These are phyloP conservation scores for Ceratocystis papillata DNA, from an alignment of 2,329 filamentous ascomycete genomes.

Conservation along the genomic window DNA sequence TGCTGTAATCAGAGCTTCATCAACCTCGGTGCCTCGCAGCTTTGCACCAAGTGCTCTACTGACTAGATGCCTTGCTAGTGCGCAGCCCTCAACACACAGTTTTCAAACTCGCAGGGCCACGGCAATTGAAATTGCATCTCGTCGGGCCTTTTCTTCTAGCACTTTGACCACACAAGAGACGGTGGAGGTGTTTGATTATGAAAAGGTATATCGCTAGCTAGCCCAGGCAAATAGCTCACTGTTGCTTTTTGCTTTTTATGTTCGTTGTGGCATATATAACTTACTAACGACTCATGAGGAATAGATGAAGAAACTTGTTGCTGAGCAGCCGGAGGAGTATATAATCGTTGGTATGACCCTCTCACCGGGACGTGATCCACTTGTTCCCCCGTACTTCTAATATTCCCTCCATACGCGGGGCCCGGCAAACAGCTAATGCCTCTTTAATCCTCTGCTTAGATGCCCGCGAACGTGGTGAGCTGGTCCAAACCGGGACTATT, in stretches of 20 bases:
- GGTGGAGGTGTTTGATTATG: constrained; percentile 22
- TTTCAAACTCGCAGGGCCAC: background rate
- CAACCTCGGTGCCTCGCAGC: background rate
- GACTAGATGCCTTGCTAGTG: background rate
- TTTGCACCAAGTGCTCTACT: background rate
- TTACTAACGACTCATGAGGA: background rate
- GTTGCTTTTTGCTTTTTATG: no score
- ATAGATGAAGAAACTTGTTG: constrained; percentile 19
- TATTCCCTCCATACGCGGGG: background rate
- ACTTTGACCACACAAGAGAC: background rate
- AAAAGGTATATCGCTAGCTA: constrained; percentile 12
- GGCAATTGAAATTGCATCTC: background rate
- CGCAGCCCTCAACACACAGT: background rate
- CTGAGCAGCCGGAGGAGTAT: constrained; percentile 20
- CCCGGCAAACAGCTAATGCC: background rate
- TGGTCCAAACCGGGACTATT: constrained; percentile 56
- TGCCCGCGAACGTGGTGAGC: constrained; percentile 62
- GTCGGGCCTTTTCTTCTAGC: background rate
- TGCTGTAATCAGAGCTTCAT: background rate
- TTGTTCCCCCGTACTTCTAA: background rate
- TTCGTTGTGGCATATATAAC: no score
- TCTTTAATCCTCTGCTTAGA: constrained; percentile 36
- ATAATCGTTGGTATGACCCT: constrained; percentile 22
- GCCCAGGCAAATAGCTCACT: no score
- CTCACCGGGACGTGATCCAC: background rate